phyloP scores from a whole-genome alignment of 192 early-diverging fungal genomes.

The Pilaira anomala region DNA sequence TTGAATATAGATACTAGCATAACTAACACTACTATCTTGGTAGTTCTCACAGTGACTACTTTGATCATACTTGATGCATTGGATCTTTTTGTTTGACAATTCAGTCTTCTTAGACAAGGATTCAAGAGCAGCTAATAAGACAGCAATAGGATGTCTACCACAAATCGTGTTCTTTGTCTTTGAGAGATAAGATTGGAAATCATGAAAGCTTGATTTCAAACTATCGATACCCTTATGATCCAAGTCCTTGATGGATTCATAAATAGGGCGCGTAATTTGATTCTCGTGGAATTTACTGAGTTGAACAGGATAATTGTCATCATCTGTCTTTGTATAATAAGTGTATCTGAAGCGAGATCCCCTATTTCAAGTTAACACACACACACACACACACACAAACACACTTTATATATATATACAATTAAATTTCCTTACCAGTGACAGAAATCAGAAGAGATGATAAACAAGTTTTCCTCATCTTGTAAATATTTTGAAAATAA shows the following conservation, averaged over 20 bases:
- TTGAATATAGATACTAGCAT: slow-evolving; percentile 59
- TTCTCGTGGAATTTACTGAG: slow-evolving; percentile 10
- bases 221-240: slow-evolving; percentile 80
- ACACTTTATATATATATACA: too few relatives aligned
- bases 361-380: slow-evolving; percentile 28
- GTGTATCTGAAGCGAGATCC: slow-evolving; percentile 85
- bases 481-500: slow-evolving; percentile 73
- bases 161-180: slow-evolving; percentile 92
- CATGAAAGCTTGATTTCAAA: slow-evolving; percentile 62
- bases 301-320: slow-evolving; percentile 6
- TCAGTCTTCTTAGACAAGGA: slow-evolving; percentile 22
- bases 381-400: background rate
- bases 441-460: slow-evolving; percentile 97
- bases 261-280: slow-evolving; percentile 52
- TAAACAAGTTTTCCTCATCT: slow-evolving; percentile 72
- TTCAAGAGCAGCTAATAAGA: slow-evolving; percentile 71
- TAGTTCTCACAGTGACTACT: slow-evolving; percentile 56
- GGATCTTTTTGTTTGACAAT: slow-evolving; percentile 32
- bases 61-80: slow-evolving; percentile 87
- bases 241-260: slow-evolving; percentile 72
- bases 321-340: slow-evolving; percentile 45
- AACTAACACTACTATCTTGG: slow-evolving; percentile 75
- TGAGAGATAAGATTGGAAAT: slow-evolving; percentile 69
- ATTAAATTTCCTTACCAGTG: slow-evolving; percentile 77
- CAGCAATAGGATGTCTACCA: slow-evolving; percentile 85